Evolutionary conservation across 164 flowering plant species (phyloP), one percentile per base, ranked within the genome.

Genomic region (Litsea cubeba): DNA sequence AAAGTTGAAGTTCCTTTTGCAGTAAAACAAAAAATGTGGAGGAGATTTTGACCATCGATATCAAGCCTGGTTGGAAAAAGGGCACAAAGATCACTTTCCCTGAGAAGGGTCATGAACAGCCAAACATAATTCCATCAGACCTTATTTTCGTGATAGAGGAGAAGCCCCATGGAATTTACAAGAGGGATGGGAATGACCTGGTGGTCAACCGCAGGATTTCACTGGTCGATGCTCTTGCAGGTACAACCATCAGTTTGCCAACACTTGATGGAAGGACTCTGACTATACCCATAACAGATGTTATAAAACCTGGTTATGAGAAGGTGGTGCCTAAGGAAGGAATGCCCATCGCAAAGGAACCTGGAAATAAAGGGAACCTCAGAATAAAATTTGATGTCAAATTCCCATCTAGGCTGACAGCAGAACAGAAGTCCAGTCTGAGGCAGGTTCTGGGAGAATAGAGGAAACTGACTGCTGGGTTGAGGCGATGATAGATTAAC

Each of bases 61-160:
- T 95, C 62, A 95, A 87, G 79, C 99, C 97, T 71, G 99, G 98
- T 63, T 93, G 98, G 98, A 95, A 93, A 84, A 93, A 90, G 81
- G 99, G 99, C 63, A 95, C 99, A 28, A 95, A 89, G 82, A 88
- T 95, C 73, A 93, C 97, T 63, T 95, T 95, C 73, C 95, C 97
- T 0, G 93, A 90, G 84, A 95, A 86, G 86, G 93, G 98, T 70
- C 88, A 89, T 70, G 84, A 88, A 71, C 92, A 82, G 74, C 91
- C 87, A 25, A 90, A 93, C 58, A 74, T 87, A 68, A 80, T 85
- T 77, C 88, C 97, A 6, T 89, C 97, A 20, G 99, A 95, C 83
- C 82, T 93, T 65, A 77, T 91, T 32, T 92, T 95, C 62, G 88
- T 93, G 70, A 78, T 95, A 25, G 97, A 91, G 74, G 98, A 93